phyloP scores from a whole-genome alignment of 345 rosid species.

The Pelargonium nanum region DNA sequence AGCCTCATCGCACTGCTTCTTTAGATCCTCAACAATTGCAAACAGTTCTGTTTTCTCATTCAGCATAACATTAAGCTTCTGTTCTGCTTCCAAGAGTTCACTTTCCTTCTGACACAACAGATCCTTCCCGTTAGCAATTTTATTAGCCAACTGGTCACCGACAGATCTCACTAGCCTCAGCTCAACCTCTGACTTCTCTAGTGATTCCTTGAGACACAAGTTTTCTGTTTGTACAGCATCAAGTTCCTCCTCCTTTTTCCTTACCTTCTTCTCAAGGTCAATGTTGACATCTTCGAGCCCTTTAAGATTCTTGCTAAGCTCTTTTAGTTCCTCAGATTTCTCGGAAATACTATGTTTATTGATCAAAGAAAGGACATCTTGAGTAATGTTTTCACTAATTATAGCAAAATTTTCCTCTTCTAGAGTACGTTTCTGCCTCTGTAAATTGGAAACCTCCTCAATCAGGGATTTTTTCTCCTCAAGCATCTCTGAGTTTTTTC shows the following conservation, averaged over 20 bases:
- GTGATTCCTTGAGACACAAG: constrained; percentile 25
- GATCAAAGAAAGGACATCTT: constrained; percentile 44
- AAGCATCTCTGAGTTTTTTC: constrained; percentile 36
- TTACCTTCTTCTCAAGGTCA: constrained; percentile 45
- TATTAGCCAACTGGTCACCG: constrained; percentile 31
- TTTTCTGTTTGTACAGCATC: constrained; percentile 28
- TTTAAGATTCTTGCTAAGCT: constrained; percentile 28
- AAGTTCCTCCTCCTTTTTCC: constrained; percentile 28
- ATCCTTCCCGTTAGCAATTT: constrained; percentile 35
- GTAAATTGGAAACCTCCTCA: constrained; percentile 29
- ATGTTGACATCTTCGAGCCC: constrained; percentile 34
- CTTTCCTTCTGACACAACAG: constrained; percentile 33
- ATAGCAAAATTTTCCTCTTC: constrained; percentile 51
- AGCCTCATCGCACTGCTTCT: constrained; percentile 43
- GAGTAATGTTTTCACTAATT: constrained; percentile 41
- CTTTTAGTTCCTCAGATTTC: constrained; percentile 33
- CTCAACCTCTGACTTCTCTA: constrained; percentile 28
- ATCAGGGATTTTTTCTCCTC: constrained; percentile 40
- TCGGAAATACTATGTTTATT: constrained; percentile 38
- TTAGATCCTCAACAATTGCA: constrained; percentile 37
- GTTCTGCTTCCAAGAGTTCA: constrained; percentile 33
- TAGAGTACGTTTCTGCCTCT: constrained; percentile 35
- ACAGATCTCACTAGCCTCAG: constrained; percentile 32
- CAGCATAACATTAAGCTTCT: constrained; percentile 24
- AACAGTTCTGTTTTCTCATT: constrained; percentile 35